A percentile compares a stretch with the other conserved stretches of the same genome.
phyloP scores from a whole-genome alignment of 495 filamentous ascomycete species.

The Sporormia fimetaria region DNA sequence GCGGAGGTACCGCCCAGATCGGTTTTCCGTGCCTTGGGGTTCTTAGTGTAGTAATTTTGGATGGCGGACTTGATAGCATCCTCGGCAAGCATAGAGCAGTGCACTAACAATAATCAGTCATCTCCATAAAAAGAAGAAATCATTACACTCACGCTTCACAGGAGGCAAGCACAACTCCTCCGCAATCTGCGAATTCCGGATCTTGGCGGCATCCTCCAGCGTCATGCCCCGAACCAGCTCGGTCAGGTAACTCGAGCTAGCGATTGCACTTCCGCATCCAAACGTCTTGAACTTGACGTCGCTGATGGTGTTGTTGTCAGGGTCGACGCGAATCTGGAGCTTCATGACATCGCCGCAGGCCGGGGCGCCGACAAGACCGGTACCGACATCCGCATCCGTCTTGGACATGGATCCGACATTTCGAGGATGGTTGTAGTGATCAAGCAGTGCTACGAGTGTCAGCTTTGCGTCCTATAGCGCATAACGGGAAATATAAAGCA shows the following conservation, averaged over 20 bases:
- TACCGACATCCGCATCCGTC: slow-evolving; percentile 79
- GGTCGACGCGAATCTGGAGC: slow-evolving; percentile 94
- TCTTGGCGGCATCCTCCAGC: slow-evolving; percentile 80
- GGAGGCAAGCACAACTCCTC: slow-evolving; percentile 92
- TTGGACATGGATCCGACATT: slow-evolving; percentile 92
- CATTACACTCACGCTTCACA: slow-evolving; percentile 66
- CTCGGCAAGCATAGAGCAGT: slow-evolving; percentile 98
- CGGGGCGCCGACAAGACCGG: slow-evolving; percentile 92
- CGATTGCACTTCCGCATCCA: slow-evolving; percentile 92
- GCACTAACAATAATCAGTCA: slow-evolving; percentile 42
- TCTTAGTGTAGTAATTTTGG: slow-evolving; percentile 94
- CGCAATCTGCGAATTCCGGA: slow-evolving; percentile 94
- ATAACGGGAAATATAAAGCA: neutral
- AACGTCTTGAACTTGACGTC: slow-evolving; percentile 99
- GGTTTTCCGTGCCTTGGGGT: slow-evolving; percentile 60
- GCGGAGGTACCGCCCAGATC: slow-evolving; percentile 61
- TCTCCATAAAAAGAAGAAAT: neutral
- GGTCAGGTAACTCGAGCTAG: slow-evolving; percentile 78
- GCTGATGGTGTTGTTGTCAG: slow-evolving; percentile 72
- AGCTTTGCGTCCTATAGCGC: slow-evolving; percentile 28
- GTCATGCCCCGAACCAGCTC: slow-evolving; percentile 92
- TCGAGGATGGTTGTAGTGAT: slow-evolving; percentile 86
- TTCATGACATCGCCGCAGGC: slow-evolving; percentile 95
- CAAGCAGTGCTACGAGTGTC: slow-evolving; percentile 49
- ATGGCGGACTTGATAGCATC: slow-evolving; percentile 99